phyloP scores from a whole-genome alignment of 1,284 basidiomycete genomes.

The Rhodofomes roseus region DNA sequence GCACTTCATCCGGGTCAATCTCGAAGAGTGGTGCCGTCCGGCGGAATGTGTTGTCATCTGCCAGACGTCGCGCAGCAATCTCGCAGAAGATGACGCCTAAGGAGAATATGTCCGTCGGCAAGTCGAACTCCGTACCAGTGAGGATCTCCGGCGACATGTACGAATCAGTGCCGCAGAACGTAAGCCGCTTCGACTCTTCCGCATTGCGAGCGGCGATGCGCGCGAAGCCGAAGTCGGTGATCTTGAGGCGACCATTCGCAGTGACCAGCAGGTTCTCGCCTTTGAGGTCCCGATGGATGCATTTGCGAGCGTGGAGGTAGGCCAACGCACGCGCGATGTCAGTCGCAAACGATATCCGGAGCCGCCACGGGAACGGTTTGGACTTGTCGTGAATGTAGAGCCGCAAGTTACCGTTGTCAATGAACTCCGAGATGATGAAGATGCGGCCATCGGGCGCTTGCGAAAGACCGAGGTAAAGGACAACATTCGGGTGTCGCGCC shows the following conservation, averaged over 20 bases:
- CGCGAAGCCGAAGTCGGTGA: constrained; percentile 96
- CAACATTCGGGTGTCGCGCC: constrained; percentile 89
- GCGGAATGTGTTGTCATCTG: constrained; percentile 80
- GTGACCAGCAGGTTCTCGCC: constrained; percentile 97
- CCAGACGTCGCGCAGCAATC: constrained; percentile 81
- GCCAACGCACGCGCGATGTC: constrained; percentile 94
- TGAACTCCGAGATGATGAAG: constrained; percentile 88
- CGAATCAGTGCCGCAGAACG: constrained; percentile 95
- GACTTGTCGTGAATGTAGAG: constrained; percentile 79
- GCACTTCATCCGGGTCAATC: constrained; percentile 77
- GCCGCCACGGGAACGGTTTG: constrained; percentile 84
- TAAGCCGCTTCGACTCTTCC: constrained; percentile 88
- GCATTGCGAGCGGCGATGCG: constrained; percentile 89
- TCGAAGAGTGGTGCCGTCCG: constrained; percentile 76
- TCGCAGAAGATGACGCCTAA: constrained; percentile 95
- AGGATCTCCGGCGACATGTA: constrained; percentile 96
- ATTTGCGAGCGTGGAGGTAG: constrained; percentile 92
- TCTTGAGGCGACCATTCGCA: constrained; percentile 89
- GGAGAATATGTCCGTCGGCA: constrained; percentile 93
- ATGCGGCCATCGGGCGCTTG: constrained; percentile 85
- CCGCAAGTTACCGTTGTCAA: constrained; percentile 86
- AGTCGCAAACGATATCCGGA: constrained; percentile 90
- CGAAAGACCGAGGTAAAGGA: constrained; percentile 91
- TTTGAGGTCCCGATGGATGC: constrained; percentile 88
- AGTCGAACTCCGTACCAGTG: constrained; percentile 85